phyloP scores from a whole-genome alignment of 495 filamentous ascomycete species.

The Talaromyces borbonicus region DNA sequence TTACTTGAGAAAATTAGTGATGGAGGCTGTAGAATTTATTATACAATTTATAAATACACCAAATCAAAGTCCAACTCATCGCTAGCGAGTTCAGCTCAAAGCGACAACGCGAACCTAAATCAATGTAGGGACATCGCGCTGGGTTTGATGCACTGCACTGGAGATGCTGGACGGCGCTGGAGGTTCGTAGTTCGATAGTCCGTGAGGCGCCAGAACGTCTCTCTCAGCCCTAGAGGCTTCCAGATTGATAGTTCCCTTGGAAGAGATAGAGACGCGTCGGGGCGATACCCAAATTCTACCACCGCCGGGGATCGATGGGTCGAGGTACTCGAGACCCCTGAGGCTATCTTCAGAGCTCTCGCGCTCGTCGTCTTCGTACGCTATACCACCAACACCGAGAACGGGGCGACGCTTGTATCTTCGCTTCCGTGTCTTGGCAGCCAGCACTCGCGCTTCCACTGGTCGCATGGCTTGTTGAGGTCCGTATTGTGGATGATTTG shows the following conservation, averaged over 20 bases:
- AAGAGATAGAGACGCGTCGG: constrained; percentile 44
- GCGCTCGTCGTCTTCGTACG: constrained; percentile 32
- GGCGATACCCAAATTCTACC: constrained; percentile 55
- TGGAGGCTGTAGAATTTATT: neutral
- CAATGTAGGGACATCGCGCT: constrained; percentile 24
- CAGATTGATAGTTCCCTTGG: constrained; percentile 49
- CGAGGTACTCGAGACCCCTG: constrained; percentile 36
- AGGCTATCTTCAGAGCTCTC: constrained; percentile 12
- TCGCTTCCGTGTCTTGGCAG: constrained; percentile 31
- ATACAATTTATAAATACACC: constrained; percentile 4
- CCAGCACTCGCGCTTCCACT: constrained; percentile 59
- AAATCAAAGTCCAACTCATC: neutral
- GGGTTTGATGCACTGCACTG: constrained; percentile 16
- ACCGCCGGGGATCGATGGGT: constrained; percentile 54
- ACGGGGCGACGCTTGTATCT: constrained; percentile 25
- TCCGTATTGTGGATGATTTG: constrained; percentile 77
- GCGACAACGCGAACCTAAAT: constrained; percentile 10
- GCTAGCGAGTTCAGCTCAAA: neutral
- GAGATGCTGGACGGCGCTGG: constrained; percentile 16
- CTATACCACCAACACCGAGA: constrained; percentile 43
- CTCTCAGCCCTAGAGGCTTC: constrained; percentile 32
- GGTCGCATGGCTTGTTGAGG: constrained; percentile 55
- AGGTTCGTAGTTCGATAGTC: constrained; percentile 28
- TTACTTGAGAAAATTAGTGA: neutral
- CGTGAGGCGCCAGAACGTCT: constrained; percentile 41